These are phyloP conservation scores for Phanerodontia chrysosporium DNA, from an alignment of 768 basidiomycete genomes.

Conservation along the genomic window DNA sequence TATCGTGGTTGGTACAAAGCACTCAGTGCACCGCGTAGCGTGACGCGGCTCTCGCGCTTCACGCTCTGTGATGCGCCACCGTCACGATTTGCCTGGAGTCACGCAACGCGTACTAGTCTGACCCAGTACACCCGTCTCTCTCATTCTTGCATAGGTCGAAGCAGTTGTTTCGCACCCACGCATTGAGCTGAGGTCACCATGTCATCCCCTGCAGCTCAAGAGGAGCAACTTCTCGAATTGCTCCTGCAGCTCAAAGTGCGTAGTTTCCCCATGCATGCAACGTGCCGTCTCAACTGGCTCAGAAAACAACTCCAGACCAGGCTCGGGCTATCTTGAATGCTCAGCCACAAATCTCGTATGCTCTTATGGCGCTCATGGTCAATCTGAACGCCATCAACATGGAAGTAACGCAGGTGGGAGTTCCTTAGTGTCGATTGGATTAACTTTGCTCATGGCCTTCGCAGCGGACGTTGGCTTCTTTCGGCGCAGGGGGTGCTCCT, in stretches of 20 bases:
- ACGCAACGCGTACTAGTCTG: background rate
- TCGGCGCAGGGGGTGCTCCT: constrained; percentile 25
- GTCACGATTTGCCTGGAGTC: background rate
- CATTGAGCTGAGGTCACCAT: constrained; percentile 27
- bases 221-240: constrained; percentile 72
- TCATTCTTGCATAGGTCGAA: too few species aligned
- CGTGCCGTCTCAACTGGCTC: background rate
- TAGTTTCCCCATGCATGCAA: background rate
- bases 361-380: constrained; percentile 73
- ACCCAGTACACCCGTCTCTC: background rate
- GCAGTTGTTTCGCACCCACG: too few species aligned
- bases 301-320: constrained; percentile 75
- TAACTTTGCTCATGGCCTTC: too few species aligned
- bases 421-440: background rate
- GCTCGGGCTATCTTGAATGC: constrained; percentile 65
- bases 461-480: constrained; percentile 62
- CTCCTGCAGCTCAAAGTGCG: constrained; percentile 65
- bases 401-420: constrained; percentile 67
- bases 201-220: constrained; percentile 48
- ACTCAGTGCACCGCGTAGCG: background rate
- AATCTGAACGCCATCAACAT: constrained; percentile 70
- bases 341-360: constrained; percentile 75
- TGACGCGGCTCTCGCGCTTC: background rate
- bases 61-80: background rate
- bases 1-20: background rate